Percentiles rank a stretch among this genome's conserved stretches.
Conservation (phyloP, 2,329 filamentous ascomycete genomes). For the Apiospora rasikravindrae region DNA sequence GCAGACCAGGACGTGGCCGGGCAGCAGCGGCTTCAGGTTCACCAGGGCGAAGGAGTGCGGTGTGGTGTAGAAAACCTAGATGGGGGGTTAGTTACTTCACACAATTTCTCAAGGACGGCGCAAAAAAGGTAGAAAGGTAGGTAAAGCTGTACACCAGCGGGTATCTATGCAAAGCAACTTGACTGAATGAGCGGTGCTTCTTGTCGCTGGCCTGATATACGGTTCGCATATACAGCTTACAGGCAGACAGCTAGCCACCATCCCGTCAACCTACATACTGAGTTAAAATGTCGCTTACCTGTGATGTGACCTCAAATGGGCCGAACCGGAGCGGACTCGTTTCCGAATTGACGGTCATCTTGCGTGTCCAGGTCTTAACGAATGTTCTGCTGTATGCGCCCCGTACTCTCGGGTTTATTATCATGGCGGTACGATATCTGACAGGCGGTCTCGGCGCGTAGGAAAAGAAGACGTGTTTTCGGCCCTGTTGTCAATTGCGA, state of each 20-base stretch:
- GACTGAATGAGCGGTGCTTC: neutral
- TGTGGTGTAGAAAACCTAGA: constrained; percentile 85
- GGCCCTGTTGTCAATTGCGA: neutral
- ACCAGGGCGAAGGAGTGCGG: constrained; percentile 84
- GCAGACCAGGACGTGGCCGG: constrained; percentile 91
- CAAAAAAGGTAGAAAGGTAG: neutral
- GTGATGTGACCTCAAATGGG: constrained; percentile 75
- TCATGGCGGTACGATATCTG: constrained; percentile 4
- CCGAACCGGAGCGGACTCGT: constrained; percentile 67
- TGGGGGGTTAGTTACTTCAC: constrained; percentile 5
- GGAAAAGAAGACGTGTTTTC: neutral
- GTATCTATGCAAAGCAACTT: neutral
- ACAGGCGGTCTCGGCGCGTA: neutral
- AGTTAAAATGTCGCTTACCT: constrained; percentile 53
- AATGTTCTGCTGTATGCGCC: neutral
- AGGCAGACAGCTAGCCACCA: neutral
- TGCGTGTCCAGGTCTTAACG: constrained; percentile 18
- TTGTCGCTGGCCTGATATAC: neutral
- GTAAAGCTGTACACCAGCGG: neutral
- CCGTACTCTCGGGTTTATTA: constrained; percentile 16
- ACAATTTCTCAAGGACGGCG: neutral
- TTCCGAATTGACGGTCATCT: constrained; percentile 26
- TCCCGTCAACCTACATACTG: neutral
- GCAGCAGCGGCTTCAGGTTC: constrained; percentile 92
- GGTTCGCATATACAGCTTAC: neutral